phyloP scores from a whole-genome alignment of 23 red algal genomes.

The Gracilaria caudata region DNA sequence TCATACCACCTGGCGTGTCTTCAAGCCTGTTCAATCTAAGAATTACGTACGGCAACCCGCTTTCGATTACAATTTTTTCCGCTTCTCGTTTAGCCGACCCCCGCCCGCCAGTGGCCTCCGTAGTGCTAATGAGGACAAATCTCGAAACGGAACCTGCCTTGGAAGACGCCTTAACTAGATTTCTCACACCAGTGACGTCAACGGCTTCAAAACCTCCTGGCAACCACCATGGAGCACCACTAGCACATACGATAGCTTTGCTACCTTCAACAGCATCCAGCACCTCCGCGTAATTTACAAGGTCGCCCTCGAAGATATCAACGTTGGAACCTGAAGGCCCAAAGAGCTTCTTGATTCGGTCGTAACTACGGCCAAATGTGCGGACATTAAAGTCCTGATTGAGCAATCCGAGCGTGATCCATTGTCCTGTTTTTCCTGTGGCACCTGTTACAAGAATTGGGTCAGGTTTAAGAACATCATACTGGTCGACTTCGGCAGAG shows the following conservation, averaged over 20 bases:
- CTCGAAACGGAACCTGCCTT: conserved; percentile 40
- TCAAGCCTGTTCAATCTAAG: conserved; percentile 28
- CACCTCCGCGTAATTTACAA: conserved; percentile 27
- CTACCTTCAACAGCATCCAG: conserved; percentile 51
- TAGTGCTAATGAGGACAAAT: conserved; percentile 63
- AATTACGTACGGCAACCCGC: conserved; percentile 63
- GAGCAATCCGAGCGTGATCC: conserved; percentile 69
- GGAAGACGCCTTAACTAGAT: conserved; percentile 35
- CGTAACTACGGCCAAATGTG: conserved; percentile 46
- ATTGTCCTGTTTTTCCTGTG: conserved; percentile 66
- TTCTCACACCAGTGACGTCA: conserved; percentile 41
- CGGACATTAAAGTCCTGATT: conserved; percentile 74
- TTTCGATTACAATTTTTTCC: conserved; percentile 19
- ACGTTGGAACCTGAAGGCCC: conserved; percentile 75
- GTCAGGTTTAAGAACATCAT: conserved; percentile 43
- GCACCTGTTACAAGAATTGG: conserved; percentile 72
- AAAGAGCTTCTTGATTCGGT: conserved; percentile 60
- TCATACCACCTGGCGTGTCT: conserved; percentile 38
- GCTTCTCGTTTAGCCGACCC: conserved; percentile 41
- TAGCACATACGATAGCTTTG: conserved; percentile 54
- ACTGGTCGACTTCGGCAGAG: not conserved
- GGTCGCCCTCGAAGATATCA: conserved; percentile 57
- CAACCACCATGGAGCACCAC: conserved; percentile 42
- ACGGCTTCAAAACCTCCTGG: conserved; percentile 51
- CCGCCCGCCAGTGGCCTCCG: not conserved